These are phyloP conservation scores for Asterella californica DNA, from an alignment of 225 moss, liverwort and hornwort genomes.

Conservation along the genomic window DNA sequence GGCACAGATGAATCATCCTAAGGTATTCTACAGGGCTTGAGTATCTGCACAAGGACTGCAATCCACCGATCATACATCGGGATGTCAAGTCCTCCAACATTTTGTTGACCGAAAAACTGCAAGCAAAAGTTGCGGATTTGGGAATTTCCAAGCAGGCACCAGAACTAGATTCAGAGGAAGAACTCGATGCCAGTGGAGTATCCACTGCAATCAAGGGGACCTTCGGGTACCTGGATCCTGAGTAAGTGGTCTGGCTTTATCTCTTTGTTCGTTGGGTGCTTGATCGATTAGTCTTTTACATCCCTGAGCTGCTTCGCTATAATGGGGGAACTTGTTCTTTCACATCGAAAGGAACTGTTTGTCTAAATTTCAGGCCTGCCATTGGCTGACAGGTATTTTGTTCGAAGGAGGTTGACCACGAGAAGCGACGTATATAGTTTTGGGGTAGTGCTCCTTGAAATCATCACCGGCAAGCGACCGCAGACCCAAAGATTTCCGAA, in stretches of 20 bases:
- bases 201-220: conserved; percentile 25
- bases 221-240: conserved; percentile 31
- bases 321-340: neutral
- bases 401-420: conserved; percentile 7
- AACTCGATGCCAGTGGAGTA: neutral
- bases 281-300: neutral
- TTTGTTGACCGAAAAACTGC: conserved; percentile 1
- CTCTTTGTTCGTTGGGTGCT: too few relatives aligned
- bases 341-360: too few relatives aligned
- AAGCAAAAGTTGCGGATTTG: conserved; percentile 18
- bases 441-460: conserved; percentile 3
- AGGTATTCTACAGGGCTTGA: neutral
- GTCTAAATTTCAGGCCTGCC: too few relatives aligned
- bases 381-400: neutral
- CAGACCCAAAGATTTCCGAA: neutral
- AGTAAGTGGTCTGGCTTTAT: conserved; percentile 15
- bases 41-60: conserved; percentile 18
- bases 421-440: conserved; percentile 16
- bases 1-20: neutral
- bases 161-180: neutral
- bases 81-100: conserved; percentile 19
- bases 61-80: conserved; percentile 3
- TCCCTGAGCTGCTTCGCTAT: too few relatives aligned
- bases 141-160: conserved; percentile 15
- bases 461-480: neutral